Evolutionary conservation across 164 flowering plant species (phyloP), one percentile per base, ranked within the genome.

Genomic region (Piper longum): DNA sequence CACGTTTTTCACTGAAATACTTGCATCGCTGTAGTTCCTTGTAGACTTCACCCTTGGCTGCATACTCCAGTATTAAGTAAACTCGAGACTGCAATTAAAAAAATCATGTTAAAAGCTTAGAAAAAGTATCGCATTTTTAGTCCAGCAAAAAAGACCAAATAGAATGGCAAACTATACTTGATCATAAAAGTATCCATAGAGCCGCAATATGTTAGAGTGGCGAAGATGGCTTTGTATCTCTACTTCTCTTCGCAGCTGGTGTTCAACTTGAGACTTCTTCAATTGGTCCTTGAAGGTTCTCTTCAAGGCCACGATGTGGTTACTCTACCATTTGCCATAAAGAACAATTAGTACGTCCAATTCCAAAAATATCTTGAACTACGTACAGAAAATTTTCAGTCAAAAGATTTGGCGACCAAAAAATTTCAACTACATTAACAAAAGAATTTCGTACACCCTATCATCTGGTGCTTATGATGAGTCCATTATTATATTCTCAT

Each of bases 171-270:
- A 26, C 26, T 36, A 40, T 36, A 87, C 98, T 85, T 93, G 98
- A 72, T 93, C 98, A 67, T 89, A 89, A 60, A 93, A 90, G 74
- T 89, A 93, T 17, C 98, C 98, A 75, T 89, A 88, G 4, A 93
- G 88, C 5, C 98, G 83, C 36, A 93, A 59, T 9, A 93, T 89
- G 61, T 93, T 89, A 3, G 96, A 88, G 61, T 93, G 90, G 17
- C 97, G 76, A 18, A 93, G 90, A 74, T 89, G 97, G 69, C 96
- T 85, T 63, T 93, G 98, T 60, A 93, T 93, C 70, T 93, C 98
- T 41, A 93, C 96, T 74, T 93, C 98, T 41, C 98, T 72, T 1
- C 96, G 86, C 41, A 93, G 93, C 79, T 93, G 98, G 70, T 93
- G 98, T 71, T 93, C 97, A 62, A 89, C 97, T 69, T 89, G 98